Conservation (phyloP, 306 rosid genomes). For the Citrullus colocynthis region DNA sequence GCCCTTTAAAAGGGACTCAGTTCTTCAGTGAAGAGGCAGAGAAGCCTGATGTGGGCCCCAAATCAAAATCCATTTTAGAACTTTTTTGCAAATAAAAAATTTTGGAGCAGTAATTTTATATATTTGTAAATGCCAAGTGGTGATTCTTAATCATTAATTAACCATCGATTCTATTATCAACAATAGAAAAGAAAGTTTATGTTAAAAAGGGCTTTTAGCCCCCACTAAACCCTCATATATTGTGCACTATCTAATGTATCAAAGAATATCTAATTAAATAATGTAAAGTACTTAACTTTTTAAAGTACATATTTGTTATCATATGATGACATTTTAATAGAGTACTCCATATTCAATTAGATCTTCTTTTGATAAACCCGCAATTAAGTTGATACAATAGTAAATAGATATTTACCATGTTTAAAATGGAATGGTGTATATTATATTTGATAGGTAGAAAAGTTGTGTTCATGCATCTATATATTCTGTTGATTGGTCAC, state of each 20-base stretch:
- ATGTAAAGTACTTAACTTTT: neutral
- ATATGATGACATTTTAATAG: neutral
- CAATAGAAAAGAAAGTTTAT: neutral
- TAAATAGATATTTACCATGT: neutral
- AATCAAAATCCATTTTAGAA: neutral
- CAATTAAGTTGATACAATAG: neutral
- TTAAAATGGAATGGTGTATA: neutral
- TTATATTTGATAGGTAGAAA: too few species aligned
- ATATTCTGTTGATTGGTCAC: too few species aligned
- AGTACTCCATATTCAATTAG: neutral
- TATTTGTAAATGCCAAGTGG: neutral
- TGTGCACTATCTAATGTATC: neutral
- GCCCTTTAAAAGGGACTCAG: neutral
- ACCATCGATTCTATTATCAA: neutral
- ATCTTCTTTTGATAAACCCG: neutral
- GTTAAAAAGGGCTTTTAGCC: neutral
- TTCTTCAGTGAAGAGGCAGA: neutral
- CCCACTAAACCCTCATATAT: neutral
- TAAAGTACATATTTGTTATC: neutral
- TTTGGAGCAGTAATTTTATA: neutral
- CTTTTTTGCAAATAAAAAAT: neutral
- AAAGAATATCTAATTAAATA: slow-evolving; percentile 3
- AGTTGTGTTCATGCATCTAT: too few species aligned
- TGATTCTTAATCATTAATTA: neutral
- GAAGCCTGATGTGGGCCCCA: neutral